Conservation (phyloP, 345 rosid genomes). For the Camelina laxa region DNA sequence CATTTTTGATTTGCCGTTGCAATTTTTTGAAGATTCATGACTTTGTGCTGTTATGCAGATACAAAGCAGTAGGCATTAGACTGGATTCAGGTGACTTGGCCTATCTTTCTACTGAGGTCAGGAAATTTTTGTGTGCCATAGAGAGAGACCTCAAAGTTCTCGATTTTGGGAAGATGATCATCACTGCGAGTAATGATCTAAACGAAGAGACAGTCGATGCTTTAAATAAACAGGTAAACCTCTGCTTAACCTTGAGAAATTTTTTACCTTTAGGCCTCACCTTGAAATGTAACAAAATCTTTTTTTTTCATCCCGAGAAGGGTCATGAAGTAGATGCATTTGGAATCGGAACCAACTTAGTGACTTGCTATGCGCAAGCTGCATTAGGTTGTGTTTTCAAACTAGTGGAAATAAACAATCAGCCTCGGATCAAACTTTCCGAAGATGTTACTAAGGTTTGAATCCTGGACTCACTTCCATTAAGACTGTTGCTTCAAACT, state of each 20-base stretch:
- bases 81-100: conserved; percentile 97
- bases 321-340: conserved; percentile 94
- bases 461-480: not conserved
- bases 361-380: conserved; percentile 93
- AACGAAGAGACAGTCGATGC: conserved; percentile 98
- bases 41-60: conserved; percentile 54
- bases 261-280: not conserved
- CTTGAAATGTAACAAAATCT: not conserved
- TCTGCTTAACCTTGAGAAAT: conserved; percentile 6
- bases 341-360: conserved; percentile 94
- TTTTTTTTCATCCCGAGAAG: conserved; percentile 41
- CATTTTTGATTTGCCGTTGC: not conserved
- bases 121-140: conserved; percentile 65
- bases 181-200: conserved; percentile 95
- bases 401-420: conserved; percentile 89
- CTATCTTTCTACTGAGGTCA: conserved; percentile 77
- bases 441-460: conserved; percentile 95
- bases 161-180: conserved; percentile 73
- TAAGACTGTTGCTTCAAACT: conserved; percentile 13
- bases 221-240: conserved; percentile 81
- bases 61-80: conserved; percentile 87
- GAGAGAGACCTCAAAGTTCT: conserved; percentile 74
- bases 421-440: conserved; percentile 98
- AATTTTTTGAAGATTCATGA: not conserved
- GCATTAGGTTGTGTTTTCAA: conserved; percentile 98